Evolutionary conservation across 179 eudicot genomes (phyloP).

Genomic region (Sideroxylon spinosum): DNA sequence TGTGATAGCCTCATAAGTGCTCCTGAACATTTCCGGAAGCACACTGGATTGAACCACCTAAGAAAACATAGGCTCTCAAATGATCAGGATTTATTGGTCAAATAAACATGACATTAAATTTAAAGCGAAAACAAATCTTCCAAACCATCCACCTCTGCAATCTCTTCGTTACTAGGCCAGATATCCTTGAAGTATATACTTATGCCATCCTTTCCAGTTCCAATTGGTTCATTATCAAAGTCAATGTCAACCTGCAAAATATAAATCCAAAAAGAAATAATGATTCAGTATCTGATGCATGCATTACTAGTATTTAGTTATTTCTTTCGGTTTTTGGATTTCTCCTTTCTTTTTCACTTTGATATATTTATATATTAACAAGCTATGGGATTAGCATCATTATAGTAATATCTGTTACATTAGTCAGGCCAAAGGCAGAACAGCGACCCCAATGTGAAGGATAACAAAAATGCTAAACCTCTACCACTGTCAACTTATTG

Average conservation of each 20-base stretch:
- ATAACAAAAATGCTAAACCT: neutral
- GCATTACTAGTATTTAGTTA: neutral
- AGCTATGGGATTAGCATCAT: neutral
- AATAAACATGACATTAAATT: neutral
- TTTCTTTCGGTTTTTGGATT: too few relatives aligned
- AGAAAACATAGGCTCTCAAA: conserved; percentile 1
- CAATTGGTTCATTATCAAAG: conserved; percentile 95
- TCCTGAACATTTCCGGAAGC: conserved; percentile 89
- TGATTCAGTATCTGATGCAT: neutral
- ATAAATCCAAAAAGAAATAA: neutral
- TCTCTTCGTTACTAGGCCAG: conserved; percentile 93
- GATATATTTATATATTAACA: neutral
- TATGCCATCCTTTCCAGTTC: conserved; percentile 86
- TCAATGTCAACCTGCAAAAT: conserved; percentile 79
- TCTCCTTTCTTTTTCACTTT: too few relatives aligned
- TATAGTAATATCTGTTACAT: neutral
- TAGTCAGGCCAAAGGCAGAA: conserved; percentile 3
- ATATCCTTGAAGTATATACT: conserved; percentile 79
- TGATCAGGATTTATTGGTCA: neutral
- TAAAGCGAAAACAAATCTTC: neutral
- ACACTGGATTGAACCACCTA: conserved; percentile 95
- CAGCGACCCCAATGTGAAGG: neutral
- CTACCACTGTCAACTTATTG: neutral
- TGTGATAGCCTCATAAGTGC: conserved; percentile 89
- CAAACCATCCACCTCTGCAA: conserved; percentile 59